Percentiles rank a stretch among this genome's conserved stretches.
These are phyloP conservation scores for Mortierella sp. DNA, from an alignment of 371 early-diverging fungal species.

Conservation along the genomic window DNA sequence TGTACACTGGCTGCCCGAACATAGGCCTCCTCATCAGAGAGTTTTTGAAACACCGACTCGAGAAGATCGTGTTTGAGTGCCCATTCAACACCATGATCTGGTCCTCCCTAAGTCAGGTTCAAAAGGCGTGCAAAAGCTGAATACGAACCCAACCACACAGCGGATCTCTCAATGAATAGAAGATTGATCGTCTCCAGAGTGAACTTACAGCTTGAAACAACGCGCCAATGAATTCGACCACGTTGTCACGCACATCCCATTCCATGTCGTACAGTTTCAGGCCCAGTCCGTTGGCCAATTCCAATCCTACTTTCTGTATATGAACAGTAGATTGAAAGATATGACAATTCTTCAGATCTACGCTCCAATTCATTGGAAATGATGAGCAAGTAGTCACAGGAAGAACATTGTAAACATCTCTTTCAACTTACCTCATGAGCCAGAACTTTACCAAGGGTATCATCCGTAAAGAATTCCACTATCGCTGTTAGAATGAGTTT, in stretches of 20 bases:
- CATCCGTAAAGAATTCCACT: constrained; percentile 56
- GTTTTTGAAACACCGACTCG: constrained; percentile 56
- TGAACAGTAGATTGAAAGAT: constrained; percentile 2
- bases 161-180: too few species aligned
- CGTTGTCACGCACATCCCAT: constrained; percentile 71
- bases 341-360: not conserved
- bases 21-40: constrained; percentile 65
- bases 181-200: too few species aligned
- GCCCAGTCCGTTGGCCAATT: constrained; percentile 54
- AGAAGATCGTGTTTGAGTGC: constrained; percentile 60
- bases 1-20: constrained; percentile 66
- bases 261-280: constrained; percentile 62
- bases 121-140: not conserved
- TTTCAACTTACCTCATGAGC: constrained; percentile 33
- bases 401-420: not conserved
- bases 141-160: too few species aligned
- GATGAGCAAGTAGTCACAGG: not conserved
- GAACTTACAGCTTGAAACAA: constrained; percentile 56
- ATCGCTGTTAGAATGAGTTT: constrained; percentile 58
- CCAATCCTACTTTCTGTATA: constrained; percentile 33
- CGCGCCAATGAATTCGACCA: constrained; percentile 63
- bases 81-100: constrained; percentile 55
- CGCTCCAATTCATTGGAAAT: too few species aligned
- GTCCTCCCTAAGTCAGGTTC: constrained; percentile 16
- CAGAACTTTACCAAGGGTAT: constrained; percentile 48